Conservation (phyloP, 768 basidiomycete genomes). For the Lentinula boryana region DNA sequence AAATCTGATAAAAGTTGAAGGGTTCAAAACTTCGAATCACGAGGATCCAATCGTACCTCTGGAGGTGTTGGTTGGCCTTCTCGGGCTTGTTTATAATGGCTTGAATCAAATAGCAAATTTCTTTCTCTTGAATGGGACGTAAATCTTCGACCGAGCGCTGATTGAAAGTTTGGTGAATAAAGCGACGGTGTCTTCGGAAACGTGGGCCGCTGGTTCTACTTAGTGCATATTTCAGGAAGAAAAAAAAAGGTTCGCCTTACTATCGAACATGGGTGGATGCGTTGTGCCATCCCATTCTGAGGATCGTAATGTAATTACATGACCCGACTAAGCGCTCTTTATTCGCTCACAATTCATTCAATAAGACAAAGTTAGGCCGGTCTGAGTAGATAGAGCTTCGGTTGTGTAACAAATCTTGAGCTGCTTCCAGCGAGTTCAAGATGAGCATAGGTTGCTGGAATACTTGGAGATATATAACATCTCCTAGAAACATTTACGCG, state of each 20-base stretch:
- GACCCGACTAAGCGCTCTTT: neutral
- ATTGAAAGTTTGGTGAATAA: constrained; percentile 45
- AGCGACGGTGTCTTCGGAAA: constrained; percentile 46
- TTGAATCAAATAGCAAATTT: constrained; percentile 34
- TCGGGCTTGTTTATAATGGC: constrained; percentile 32
- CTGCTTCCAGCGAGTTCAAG: constrained; percentile 39
- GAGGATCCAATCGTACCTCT: constrained; percentile 23
- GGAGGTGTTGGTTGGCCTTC: constrained; percentile 34
- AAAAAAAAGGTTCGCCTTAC: constrained; percentile 20
- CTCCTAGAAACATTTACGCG: constrained; percentile 23
- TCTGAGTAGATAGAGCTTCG: constrained; percentile 51
- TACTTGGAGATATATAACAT: constrained; percentile 33
- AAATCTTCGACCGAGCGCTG: constrained; percentile 31
- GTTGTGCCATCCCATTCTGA: constrained; percentile 43
- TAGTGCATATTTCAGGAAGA: neutral
- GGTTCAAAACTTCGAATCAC: neutral
- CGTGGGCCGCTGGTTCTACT: constrained; percentile 33
- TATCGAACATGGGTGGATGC: constrained; percentile 44
- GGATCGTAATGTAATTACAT: neutral
- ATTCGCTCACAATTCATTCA: constrained; percentile 38
- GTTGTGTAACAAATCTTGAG: constrained; percentile 45
- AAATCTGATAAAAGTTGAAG: constrained; percentile 24
- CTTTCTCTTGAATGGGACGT: constrained; percentile 36
- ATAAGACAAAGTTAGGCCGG: constrained; percentile 40
- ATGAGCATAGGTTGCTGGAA: constrained; percentile 44